Evolutionary conservation across 371 early-diverging fungal species (phyloP), one percentile per base, ranked within the genome.

Genomic region (Conidiobolus incongruus): DNA sequence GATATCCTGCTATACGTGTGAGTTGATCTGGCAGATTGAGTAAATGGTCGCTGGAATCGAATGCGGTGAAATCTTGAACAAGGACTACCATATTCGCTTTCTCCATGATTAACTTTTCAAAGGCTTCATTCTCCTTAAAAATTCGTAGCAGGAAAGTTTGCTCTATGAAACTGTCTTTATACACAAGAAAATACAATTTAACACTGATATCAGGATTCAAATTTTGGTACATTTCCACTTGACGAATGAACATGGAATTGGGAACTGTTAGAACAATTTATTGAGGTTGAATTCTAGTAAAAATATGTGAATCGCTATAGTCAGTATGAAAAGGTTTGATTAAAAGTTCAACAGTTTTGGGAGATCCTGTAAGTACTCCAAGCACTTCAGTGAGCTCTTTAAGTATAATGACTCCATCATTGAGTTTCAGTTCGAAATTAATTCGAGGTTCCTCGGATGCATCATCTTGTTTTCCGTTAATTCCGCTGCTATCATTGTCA

Each of bases 121-220:
- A 98, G 0, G 86, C 72, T 40, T 81, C 75, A 53, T 93, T 93
- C 56, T 98, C 98, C 36, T 68, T 68, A 20, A 89, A 65, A 41
- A 96, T 77, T 1, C 62, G 50, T 28, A 75, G 76, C 23, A 97
- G 54, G 50, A 89, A 96, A 17, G 66, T 63, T 53, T 96, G 93
- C 58, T 97, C 99, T 59, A 97, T 97, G 0, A 90, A 67, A 2
- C 90, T 88, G 56, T 91, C 78, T 40, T 85, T 81, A 47, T 94
- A 94, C 0, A 89, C 62, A 57, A 92, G 63, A 50, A 93, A 91
- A 47, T 88, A 90, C 5, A 93, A 84, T 31, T 77, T 72, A 4
- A 83, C 52, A 7, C 66, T 49, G 4, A 54, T 28, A 0, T 65
- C 48, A 1, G 77, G 70, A 48, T 74, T 50, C 11, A 56, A 42